Percentiles rank a stretch among this genome's conserved stretches.
These are phyloP conservation scores for Pseudopyricularia javanii DNA, from an alignment of 2,329 filamentous ascomycete genomes.

Conservation along the genomic window DNA sequence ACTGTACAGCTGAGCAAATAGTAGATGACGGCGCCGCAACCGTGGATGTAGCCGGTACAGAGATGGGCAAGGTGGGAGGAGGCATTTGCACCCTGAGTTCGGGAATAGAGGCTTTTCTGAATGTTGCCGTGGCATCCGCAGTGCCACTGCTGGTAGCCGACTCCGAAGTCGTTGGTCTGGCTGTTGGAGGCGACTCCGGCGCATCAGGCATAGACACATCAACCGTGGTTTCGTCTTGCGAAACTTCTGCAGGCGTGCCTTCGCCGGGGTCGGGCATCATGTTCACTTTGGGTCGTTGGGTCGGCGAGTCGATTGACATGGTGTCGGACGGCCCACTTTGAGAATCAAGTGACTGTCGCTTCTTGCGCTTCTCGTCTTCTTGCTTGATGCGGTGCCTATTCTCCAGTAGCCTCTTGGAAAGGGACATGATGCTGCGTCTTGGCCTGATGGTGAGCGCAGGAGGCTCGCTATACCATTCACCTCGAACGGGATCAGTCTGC, in stretches of 20 bases:
- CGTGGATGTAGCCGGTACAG: conserved; percentile 19
- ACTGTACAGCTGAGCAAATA: conserved; percentile 27
- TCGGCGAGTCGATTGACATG: conserved; percentile 27
- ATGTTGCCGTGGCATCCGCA: not conserved
- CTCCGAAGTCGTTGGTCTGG: not conserved
- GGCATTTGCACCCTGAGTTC: conserved; percentile 45
- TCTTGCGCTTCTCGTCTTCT: conserved; percentile 22
- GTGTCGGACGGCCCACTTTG: conserved; percentile 17
- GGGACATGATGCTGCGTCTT: conserved; percentile 36
- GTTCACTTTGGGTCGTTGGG: conserved; percentile 12
- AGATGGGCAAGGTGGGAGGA: conserved; percentile 34
- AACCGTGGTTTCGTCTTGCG: not conserved
- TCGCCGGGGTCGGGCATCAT: conserved; percentile 2
- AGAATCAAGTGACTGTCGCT: conserved; percentile 14
- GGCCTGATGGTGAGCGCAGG: conserved; percentile 19
- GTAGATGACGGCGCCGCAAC: conserved; percentile 35
- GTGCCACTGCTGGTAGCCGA: not conserved
- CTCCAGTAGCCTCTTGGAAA: conserved; percentile 40
- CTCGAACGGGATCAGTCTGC: conserved; percentile 42
- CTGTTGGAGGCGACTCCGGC: not conserved
- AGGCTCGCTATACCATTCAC: conserved; percentile 36
- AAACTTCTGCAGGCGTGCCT: conserved; percentile 1
- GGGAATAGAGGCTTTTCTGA: conserved; percentile 24
- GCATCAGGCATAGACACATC: conserved; percentile 15
- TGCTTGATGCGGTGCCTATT: conserved; percentile 29